Conservation (phyloP, 2,329 filamentous ascomycete species). For the Botryotinia calthae region DNA sequence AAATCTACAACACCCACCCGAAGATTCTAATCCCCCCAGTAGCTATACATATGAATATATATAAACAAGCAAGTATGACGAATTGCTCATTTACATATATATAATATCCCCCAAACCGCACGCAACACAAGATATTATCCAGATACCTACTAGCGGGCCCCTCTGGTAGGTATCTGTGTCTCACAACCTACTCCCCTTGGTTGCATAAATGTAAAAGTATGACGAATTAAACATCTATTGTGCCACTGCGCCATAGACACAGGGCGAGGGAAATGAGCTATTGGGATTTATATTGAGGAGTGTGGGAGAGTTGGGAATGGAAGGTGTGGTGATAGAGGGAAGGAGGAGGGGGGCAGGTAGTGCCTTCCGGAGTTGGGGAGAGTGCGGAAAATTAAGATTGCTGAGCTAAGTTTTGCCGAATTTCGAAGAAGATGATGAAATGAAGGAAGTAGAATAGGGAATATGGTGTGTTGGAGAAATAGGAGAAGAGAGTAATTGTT, state of each 20-base stretch:
- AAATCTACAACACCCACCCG: too few species aligned
- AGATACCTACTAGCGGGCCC: background rate
- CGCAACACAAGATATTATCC: background rate
- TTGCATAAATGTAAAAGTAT: conserved; percentile 1
- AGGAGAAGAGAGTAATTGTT: background rate
- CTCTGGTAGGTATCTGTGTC: background rate
- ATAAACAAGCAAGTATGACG: background rate
- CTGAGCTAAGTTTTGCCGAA: background rate
- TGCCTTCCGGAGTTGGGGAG: background rate
- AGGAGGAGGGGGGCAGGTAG: background rate
- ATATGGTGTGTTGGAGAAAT: background rate
- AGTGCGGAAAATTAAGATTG: background rate
- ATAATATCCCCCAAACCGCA: background rate
- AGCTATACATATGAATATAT: background rate
- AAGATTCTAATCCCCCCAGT: background rate
- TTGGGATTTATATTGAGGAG: background rate
- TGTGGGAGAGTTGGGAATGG: background rate
- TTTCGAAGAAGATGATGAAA: background rate
- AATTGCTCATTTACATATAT: background rate
- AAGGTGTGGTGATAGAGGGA: background rate
- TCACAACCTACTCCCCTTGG: background rate
- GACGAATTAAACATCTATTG: background rate
- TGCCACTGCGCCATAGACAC: conserved; percentile 2
- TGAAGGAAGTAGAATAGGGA: background rate
- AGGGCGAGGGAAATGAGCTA: background rate